These are phyloP conservation scores for Colletotrichum orbiculare DNA, from an alignment of 2,329 filamentous ascomycete genomes.

Conservation along the genomic window DNA sequence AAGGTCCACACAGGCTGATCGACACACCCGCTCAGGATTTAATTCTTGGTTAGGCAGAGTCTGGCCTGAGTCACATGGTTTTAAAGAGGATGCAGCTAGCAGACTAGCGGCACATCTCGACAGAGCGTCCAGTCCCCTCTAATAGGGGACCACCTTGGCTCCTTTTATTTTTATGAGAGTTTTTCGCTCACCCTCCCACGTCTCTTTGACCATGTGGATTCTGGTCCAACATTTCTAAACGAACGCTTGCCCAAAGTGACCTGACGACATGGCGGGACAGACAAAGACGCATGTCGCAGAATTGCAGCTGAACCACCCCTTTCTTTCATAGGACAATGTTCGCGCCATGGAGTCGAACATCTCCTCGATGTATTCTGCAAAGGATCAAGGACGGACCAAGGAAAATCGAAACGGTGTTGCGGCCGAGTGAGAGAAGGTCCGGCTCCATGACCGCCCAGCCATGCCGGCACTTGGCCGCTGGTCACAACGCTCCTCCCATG, in stretches of 20 bases:
- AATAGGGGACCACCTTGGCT: slow-evolving; percentile 31
- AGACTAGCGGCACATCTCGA: slow-evolving; percentile 31
- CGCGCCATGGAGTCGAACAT: too few species aligned
- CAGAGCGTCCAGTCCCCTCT: slow-evolving; percentile 10
- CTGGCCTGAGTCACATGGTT: slow-evolving; percentile 35
- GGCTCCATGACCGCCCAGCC: slow-evolving; percentile 11
- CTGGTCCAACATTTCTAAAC: slow-evolving; percentile 12
- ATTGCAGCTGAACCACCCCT: background rate
- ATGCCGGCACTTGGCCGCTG: slow-evolving; percentile 35
- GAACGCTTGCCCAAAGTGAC: slow-evolving; percentile 12
- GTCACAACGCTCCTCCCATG: slow-evolving; percentile 27
- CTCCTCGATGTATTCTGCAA: background rate
- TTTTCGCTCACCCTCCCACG: background rate
- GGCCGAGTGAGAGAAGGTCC: background rate
- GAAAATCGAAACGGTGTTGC: slow-evolving; percentile 3
- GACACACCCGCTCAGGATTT: slow-evolving; percentile 25
- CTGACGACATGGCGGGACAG: slow-evolving; percentile 11
- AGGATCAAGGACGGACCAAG: background rate
- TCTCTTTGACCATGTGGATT: slow-evolving; percentile 24
- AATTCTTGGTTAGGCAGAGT: slow-evolving; percentile 10
- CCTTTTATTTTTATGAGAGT: slow-evolving; percentile 8
- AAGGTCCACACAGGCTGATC: slow-evolving; percentile 28
- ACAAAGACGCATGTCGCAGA: slow-evolving; percentile 27
- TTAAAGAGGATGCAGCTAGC: slow-evolving; percentile 36
- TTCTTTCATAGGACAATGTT: background rate